Conservation (phyloP, 1,139 yeast genomes). For the Scheffersomyces cryptocercus region DNA sequence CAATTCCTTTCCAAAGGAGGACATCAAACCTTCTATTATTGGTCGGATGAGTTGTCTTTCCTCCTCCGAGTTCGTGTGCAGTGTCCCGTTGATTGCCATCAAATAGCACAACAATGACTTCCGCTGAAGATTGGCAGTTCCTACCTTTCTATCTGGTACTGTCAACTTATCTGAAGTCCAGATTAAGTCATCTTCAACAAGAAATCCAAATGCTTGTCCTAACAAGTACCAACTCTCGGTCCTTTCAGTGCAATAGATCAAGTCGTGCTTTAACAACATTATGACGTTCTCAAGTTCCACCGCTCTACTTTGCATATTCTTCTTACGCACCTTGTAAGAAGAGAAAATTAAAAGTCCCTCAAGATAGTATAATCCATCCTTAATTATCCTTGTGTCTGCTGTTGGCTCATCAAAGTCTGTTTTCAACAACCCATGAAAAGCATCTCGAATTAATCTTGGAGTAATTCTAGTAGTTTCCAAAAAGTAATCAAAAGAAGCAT, state of each 20-base stretch:
- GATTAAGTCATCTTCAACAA: slow-evolving; percentile 85
- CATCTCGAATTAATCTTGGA: slow-evolving; percentile 49
- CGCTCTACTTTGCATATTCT: slow-evolving; percentile 75
- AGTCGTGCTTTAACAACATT: slow-evolving; percentile 62
- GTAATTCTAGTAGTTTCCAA: slow-evolving; percentile 51
- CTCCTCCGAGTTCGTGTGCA: slow-evolving; percentile 20
- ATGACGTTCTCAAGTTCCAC: slow-evolving; percentile 80
- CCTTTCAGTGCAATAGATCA: slow-evolving; percentile 64
- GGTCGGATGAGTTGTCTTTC: slow-evolving; percentile 23
- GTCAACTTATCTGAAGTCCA: slow-evolving; percentile 89
- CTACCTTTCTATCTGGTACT: slow-evolving; percentile 57
- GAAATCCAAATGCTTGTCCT: slow-evolving; percentile 76
- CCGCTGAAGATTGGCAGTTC: slow-evolving; percentile 67
- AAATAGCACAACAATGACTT: slow-evolving; percentile 71
- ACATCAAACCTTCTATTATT: slow-evolving; percentile 52
- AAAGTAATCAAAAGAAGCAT: slow-evolving; percentile 47
- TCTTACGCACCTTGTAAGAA: slow-evolving; percentile 65
- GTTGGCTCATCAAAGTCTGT: slow-evolving; percentile 32
- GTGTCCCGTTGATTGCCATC: slow-evolving; percentile 65
- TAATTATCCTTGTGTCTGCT: slow-evolving; percentile 15
- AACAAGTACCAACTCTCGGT: slow-evolving; percentile 85
- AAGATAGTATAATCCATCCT: slow-evolving; percentile 67
- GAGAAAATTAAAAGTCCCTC: slow-evolving; percentile 71
- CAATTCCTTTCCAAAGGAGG: slow-evolving; percentile 58
- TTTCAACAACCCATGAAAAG: slow-evolving; percentile 56